Base-by-base conservation (phyloP, 495 filamentous ascomycete species). In the Rhypophila decipiens region DNA sequence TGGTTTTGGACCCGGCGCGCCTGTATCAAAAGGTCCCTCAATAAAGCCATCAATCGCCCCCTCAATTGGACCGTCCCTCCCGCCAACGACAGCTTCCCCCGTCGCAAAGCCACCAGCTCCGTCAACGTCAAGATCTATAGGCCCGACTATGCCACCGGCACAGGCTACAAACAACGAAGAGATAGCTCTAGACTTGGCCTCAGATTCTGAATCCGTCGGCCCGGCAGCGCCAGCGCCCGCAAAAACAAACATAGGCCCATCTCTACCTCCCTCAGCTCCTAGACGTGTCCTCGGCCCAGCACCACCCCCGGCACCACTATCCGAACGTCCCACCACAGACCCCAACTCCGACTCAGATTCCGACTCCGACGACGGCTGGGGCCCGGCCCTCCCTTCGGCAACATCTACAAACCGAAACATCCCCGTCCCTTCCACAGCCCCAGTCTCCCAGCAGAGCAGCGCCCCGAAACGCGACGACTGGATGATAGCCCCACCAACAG, bases 401-500 rank as follows among this genome's bases (percentile, higher is more conserved):
- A 36, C 50, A 13, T 8, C 41, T 4, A 22, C 10, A 10, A 17
- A 18, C 39, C 39, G 22, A 9, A 13, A 22, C 39, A 2, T 5
- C 15, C 23, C 50, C 44, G 51, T 11, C 54, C 55, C 18, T 19
- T 2, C 24, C 21, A 27, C 27, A 12, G 42, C 59, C 46, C 52
- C 62, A 46, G 23, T 53, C 42, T 53, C 47, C 50, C 55, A 37
- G 8, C 35, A 37, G 9, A 37, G 35, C 24, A 37, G 56, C 12
- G 62, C 66, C 4, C 58, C 68, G 5, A 67, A 72, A 45, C 80
- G 93, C 45, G 93, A 95, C 68, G 82, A 88, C 56, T 98, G 93
- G 93, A 98, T 98, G 93, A 74, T 91, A 23, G 78, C 84, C 5
- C 93, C 91, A 0, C 93, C 93, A 0, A 78, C 77, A 3, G 66